Percentiles rank a stretch among this genome's conserved stretches.
These are phyloP conservation scores for Letharia lupina DNA, from an alignment of 495 filamentous ascomycete genomes.

Conservation along the genomic window DNA sequence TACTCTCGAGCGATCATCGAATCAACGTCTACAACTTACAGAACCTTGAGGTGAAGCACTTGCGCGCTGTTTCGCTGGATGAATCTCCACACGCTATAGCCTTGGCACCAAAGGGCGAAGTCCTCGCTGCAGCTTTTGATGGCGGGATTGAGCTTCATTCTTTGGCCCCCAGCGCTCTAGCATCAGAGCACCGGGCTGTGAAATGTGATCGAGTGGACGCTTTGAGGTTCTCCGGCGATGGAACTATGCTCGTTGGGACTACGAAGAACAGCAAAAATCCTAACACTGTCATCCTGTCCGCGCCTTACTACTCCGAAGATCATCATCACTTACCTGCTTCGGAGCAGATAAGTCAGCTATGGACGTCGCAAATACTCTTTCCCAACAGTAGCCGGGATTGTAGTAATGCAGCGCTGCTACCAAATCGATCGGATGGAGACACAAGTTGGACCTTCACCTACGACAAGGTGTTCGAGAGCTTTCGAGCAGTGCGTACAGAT, in stretches of 20 bases:
- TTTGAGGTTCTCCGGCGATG: slow-evolving; percentile 74
- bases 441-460: slow-evolving; percentile 73
- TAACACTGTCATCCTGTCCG: slow-evolving; percentile 69
- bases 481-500: slow-evolving; percentile 66
- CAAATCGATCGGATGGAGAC: slow-evolving; percentile 60
- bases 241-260: slow-evolving; percentile 76
- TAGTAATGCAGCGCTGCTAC: slow-evolving; percentile 66
- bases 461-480: slow-evolving; percentile 65
- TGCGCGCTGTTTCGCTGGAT: slow-evolving; percentile 63
- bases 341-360: slow-evolving; percentile 66
- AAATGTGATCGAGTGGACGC: slow-evolving; percentile 74
- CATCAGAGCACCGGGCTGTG: slow-evolving; percentile 66
- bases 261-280: slow-evolving; percentile 53
- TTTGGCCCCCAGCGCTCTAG: slow-evolving; percentile 50
- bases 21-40: slow-evolving; percentile 73
- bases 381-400: slow-evolving; percentile 68
- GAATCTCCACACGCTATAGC: slow-evolving; percentile 68
- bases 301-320: slow-evolving; percentile 60
- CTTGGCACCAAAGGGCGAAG: slow-evolving; percentile 69
- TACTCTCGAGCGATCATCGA: slow-evolving; percentile 70
- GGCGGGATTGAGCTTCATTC: slow-evolving; percentile 82
- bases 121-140: slow-evolving; percentile 79
- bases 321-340: slow-evolving; percentile 38
- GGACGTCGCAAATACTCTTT: slow-evolving; percentile 85
- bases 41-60: slow-evolving; percentile 51